Evolutionary conservation across 768 basidiomycete genomes (phyloP), one percentile per base, ranked within the genome.

Genomic region (Amanita exitialis): DNA sequence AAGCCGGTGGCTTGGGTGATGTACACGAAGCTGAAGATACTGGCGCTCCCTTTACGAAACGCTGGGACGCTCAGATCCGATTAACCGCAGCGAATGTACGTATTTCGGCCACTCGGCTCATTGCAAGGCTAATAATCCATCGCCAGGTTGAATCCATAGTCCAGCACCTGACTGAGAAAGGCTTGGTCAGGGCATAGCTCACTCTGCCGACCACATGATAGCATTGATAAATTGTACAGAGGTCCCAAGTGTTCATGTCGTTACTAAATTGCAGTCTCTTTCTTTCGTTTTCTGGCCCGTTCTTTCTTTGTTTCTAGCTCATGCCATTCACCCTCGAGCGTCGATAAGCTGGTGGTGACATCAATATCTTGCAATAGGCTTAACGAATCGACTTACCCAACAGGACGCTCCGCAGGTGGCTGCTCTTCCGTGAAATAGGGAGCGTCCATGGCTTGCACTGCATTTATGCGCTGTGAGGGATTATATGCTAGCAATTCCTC

Each of bases 221-320:
- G 53, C 57, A 57, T 59, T 55, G 51, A 58, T 62, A 61, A 41
- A 61, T 52, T 60, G 57, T 60, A 62, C 59, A 61, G 39, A 37
- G 25, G 36, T 41, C 47, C 39, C 48, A 43, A 32, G 48, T 48
- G 37, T 56, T 52, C 51, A 54, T 53, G 56, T 57, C 55, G 49
- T 59, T 47, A 35, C 66, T 66, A 65, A 56, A 66, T 67, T 58
- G 61, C 55, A 59, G 64, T 69, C 66, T 82, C 85, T 55, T 74
- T 73, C 74, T 78, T 85, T 69, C 78, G 77, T 66, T 86, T 86
- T 69, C 82, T 88, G 52, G 86, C 84, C 36, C 90, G 78, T 69
- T 97, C 92, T 51, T 83, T 77, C 66, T 97, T 99, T 10, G 90
- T 89, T 65, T 97, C 94, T 55, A 94, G 75, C 65, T 99, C 96